Evolutionary conservation across 495 filamentous ascomycete species (phyloP).

Genomic region (Geopyxis carbonaria): DNA sequence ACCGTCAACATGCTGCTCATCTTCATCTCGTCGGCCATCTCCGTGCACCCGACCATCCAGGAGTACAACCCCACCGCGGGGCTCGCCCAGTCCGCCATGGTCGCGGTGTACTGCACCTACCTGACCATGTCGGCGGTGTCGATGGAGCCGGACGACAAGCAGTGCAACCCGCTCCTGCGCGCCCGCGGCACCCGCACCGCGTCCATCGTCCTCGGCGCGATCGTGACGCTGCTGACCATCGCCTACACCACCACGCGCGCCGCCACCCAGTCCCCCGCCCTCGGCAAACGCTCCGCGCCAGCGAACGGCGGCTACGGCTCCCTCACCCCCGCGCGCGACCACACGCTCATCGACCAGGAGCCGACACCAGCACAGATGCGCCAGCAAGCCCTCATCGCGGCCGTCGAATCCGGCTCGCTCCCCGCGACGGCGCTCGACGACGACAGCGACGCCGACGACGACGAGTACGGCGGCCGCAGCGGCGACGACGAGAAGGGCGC

Average conservation of each 20-base stretch:
- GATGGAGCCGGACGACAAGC: constrained; percentile 91
- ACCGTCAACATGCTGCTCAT: constrained; percentile 73
- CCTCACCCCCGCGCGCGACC: constrained; percentile 50
- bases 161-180: constrained; percentile 84
- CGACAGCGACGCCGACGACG: constrained; percentile 54
- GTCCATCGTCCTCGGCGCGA: constrained; percentile 74
- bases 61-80: constrained; percentile 85
- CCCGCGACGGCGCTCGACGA: constrained; percentile 81
- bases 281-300: constrained; percentile 42
- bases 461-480: constrained; percentile 39
- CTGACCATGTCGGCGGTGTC: constrained; percentile 95
- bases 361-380: constrained; percentile 81
- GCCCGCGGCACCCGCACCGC: constrained; percentile 80
- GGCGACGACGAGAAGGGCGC: constrained; percentile 74
- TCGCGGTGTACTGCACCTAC: constrained; percentile 95
- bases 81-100: constrained; percentile 91
- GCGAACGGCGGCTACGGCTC: constrained; percentile 41
- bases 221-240: constrained; percentile 91
- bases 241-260: constrained; percentile 96
- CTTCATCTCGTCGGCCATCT: constrained; percentile 62
- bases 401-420: constrained; percentile 76
- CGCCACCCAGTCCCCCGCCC: constrained; percentile 81
- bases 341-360: constrained; percentile 80
- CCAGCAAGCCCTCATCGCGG: constrained; percentile 71
- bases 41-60: constrained; percentile 79